Evolutionary conservation across 2,329 filamentous ascomycete genomes (phyloP).

Genomic region (Arthroderma sp.): DNA sequence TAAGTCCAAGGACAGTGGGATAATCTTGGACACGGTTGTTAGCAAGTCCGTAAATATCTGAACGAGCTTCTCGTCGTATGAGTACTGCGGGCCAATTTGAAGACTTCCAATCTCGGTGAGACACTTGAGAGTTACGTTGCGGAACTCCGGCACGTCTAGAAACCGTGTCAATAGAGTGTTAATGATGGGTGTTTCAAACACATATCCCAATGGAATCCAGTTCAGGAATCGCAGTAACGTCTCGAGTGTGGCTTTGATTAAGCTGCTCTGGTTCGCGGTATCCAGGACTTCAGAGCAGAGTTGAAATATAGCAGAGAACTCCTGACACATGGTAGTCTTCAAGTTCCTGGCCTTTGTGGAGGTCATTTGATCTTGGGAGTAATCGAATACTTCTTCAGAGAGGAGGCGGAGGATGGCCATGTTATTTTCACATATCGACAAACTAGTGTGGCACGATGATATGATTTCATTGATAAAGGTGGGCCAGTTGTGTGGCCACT

Average conservation of each 20-base stretch:
- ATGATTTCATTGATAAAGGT: slow-evolving; percentile 99
- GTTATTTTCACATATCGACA: slow-evolving; percentile 99
- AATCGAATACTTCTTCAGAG: slow-evolving; percentile 98
- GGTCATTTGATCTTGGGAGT: slow-evolving; percentile 98
- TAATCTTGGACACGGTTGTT: slow-evolving; percentile 83
- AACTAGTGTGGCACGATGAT: slow-evolving; percentile 82
- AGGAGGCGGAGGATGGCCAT: slow-evolving; percentile 94
- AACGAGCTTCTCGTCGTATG: slow-evolving; percentile 89
- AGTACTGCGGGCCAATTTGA: slow-evolving; percentile 62
- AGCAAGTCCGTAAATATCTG: slow-evolving; percentile 98
- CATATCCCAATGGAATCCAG: slow-evolving; percentile 97
- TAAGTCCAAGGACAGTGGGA: slow-evolving; percentile 78
- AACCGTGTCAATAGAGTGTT: slow-evolving; percentile 88
- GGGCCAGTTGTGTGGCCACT: slow-evolving; percentile 99
- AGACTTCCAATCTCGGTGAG: slow-evolving; percentile 93
- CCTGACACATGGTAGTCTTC: slow-evolving; percentile 96
- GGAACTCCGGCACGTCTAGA: slow-evolving; percentile 84
- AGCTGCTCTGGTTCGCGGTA: slow-evolving; percentile 72
- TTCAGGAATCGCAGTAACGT: slow-evolving; percentile 93
- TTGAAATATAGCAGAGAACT: slow-evolving; percentile 97
- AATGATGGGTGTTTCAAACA: slow-evolving; percentile 95
- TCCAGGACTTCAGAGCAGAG: slow-evolving; percentile 91
- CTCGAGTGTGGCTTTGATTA: slow-evolving; percentile 94
- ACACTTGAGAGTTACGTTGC: slow-evolving; percentile 92
- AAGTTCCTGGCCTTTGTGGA: slow-evolving; percentile 90